These are phyloP conservation scores for Omphalotus guepiniiformis DNA, from an alignment of 768 basidiomycete genomes.

Conservation along the genomic window DNA sequence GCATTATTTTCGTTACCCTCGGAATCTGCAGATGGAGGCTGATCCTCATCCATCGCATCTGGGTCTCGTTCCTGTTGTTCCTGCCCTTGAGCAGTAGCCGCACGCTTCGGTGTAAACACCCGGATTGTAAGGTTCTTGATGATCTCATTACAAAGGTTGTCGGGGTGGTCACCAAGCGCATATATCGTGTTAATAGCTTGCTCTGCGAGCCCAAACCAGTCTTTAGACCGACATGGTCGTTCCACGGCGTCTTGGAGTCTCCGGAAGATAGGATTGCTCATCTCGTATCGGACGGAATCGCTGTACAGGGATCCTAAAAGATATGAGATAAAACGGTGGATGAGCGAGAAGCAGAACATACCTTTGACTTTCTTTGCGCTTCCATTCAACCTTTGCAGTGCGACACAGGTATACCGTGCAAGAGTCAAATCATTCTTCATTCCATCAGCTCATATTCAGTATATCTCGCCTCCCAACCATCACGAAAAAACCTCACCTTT, in stretches of 20 bases:
- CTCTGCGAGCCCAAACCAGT: constrained; percentile 97
- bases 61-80: constrained; percentile 31
- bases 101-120: constrained; percentile 51
- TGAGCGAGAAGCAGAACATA: constrained; percentile 19
- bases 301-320: constrained; percentile 76
- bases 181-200: constrained; percentile 97
- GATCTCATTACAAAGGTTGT: constrained; percentile 71
- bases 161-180: constrained; percentile 90
- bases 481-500: constrained; percentile 65
- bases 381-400: constrained; percentile 87
- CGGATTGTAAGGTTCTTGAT: constrained; percentile 77
- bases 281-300: constrained; percentile 80
- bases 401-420: constrained; percentile 91
- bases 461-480: too few species aligned
- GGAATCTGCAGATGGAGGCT: constrained; percentile 27
- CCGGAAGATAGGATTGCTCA: constrained; percentile 82
- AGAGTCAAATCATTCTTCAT: constrained; percentile 79
- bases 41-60: constrained; percentile 57
- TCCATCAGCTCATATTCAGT: too few species aligned
- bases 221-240: constrained; percentile 74
- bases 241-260: constrained; percentile 81
- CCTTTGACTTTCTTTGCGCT: constrained; percentile 98
- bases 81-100: constrained; percentile 19
- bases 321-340: background rate
- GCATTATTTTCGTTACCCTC: constrained; percentile 25